Evolutionary conservation across 805 yeast genomes (phyloP).

Genomic region (Pichia membranifaciens): DNA sequence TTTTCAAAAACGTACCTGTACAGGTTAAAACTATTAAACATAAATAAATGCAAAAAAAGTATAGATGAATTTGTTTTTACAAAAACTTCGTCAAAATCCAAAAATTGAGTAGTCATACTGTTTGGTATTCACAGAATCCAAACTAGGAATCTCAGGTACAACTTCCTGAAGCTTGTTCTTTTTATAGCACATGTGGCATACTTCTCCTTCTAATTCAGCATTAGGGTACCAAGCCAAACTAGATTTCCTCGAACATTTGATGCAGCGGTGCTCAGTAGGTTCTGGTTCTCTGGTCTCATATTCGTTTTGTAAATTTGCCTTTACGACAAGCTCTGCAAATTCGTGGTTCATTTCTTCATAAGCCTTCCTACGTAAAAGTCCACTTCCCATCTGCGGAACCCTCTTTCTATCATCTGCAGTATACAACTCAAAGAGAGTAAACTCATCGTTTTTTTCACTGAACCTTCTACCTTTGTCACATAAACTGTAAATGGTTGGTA

Average conservation of each 20-base stretch:
- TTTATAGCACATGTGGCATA: slow-evolving; percentile 7
- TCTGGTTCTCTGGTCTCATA: background rate
- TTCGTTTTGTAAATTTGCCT: background rate
- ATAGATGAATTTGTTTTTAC: too few species aligned
- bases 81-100: background rate
- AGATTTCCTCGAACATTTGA: slow-evolving; percentile 1
- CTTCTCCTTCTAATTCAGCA: background rate
- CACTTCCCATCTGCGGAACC: slow-evolving; percentile 8
- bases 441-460: slow-evolving; percentile 22
- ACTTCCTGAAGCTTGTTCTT: background rate
- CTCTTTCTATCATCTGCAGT: slow-evolving; percentile 30
- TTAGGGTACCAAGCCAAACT: slow-evolving; percentile 8
- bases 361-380: slow-evolving; percentile 7
- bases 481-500: slow-evolving; percentile 25
- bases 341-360: slow-evolving; percentile 9
- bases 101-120: slow-evolving; percentile 1
- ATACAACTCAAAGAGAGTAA: slow-evolving; percentile 38
- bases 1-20: background rate
- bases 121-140: background rate
- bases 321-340: slow-evolving; percentile 2
- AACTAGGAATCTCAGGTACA: slow-evolving; percentile 2
- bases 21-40: background rate
- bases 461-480: slow-evolving; percentile 29
- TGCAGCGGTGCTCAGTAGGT: slow-evolving; percentile 1
- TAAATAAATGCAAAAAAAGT: background rate